Conservation (phyloP, 371 early-diverging fungal genomes). For the Zychaea mexicana region DNA sequence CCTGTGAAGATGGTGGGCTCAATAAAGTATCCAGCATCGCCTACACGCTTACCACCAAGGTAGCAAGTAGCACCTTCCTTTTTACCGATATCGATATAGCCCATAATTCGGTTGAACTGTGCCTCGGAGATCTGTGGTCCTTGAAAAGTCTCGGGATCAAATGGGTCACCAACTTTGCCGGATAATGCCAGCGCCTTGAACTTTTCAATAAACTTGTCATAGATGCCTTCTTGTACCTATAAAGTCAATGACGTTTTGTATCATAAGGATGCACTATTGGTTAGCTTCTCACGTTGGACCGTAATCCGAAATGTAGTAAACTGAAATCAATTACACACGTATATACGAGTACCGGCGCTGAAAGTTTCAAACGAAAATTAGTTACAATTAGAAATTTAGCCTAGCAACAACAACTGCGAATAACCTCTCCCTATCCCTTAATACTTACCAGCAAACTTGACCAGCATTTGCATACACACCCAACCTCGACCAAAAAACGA, state of each 20-base stretch:
- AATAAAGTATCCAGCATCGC: constrained; percentile 51
- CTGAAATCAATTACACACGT: too few species aligned
- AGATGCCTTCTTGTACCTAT: constrained; percentile 59
- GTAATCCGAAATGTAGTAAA: too few species aligned
- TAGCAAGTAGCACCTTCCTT: constrained; percentile 47
- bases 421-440: too few species aligned
- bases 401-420: too few species aligned
- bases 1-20: constrained; percentile 47
- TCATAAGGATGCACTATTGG: too few species aligned
- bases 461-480: constrained; percentile 83
- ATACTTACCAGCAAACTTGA: too few species aligned
- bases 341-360: too few species aligned
- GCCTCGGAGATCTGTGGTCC: constrained; percentile 77
- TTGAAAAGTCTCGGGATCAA: constrained; percentile 58
- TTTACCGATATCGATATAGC: constrained; percentile 50
- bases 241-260: too few species aligned
- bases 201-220: constrained; percentile 68
- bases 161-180: constrained; percentile 62
- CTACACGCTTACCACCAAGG: constrained; percentile 48
- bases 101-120: constrained; percentile 73
- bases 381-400: too few species aligned
- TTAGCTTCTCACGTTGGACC: too few species aligned
- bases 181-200: constrained; percentile 61
- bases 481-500: constrained; percentile 68
- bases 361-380: too few species aligned